These are phyloP conservation scores for Aureobasidium sp. DNA, from an alignment of 2,329 filamentous ascomycete species.

Conservation along the genomic window DNA sequence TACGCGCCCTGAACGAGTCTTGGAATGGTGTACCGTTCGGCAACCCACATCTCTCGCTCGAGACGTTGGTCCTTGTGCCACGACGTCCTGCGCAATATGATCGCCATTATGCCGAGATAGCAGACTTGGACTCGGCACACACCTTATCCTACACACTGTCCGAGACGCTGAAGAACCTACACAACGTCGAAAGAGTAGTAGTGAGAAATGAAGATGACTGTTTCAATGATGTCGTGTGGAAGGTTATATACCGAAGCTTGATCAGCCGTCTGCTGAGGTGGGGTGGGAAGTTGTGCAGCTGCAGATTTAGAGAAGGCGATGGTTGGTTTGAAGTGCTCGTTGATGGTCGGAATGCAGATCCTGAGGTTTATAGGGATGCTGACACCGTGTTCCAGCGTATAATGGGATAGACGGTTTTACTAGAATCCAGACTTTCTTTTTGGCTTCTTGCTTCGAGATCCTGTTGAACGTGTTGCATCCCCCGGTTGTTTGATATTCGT, in stretches of 20 bases:
- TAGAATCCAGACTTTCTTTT: slow-evolving; percentile 13
- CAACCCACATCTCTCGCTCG: slow-evolving; percentile 25
- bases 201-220: slow-evolving; percentile 27
- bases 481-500: neutral
- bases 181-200: slow-evolving; percentile 25
- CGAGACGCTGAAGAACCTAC: slow-evolving; percentile 20
- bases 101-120: slow-evolving; percentile 25
- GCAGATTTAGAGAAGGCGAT: neutral
- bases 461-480: neutral
- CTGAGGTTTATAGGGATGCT: neutral
- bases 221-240: slow-evolving; percentile 30
- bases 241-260: slow-evolving; percentile 28
- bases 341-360: slow-evolving; percentile 4
- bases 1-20: slow-evolving; percentile 30
- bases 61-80: slow-evolving; percentile 28
- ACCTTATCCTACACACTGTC: slow-evolving; percentile 20
- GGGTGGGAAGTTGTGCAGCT: slow-evolving; percentile 24
- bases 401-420: neutral
- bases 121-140: slow-evolving; percentile 30
- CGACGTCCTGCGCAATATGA: slow-evolving; percentile 25
- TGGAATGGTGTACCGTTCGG: slow-evolving; percentile 31
- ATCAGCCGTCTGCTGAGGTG: slow-evolving; percentile 31
- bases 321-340: slow-evolving; percentile 6
- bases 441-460: neutral
- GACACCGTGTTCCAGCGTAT: slow-evolving; percentile 5